Evolutionary conservation across 345 rosid species (phyloP), one percentile per base, ranked within the genome.

Genomic region (Eucalyptus grandis): DNA sequence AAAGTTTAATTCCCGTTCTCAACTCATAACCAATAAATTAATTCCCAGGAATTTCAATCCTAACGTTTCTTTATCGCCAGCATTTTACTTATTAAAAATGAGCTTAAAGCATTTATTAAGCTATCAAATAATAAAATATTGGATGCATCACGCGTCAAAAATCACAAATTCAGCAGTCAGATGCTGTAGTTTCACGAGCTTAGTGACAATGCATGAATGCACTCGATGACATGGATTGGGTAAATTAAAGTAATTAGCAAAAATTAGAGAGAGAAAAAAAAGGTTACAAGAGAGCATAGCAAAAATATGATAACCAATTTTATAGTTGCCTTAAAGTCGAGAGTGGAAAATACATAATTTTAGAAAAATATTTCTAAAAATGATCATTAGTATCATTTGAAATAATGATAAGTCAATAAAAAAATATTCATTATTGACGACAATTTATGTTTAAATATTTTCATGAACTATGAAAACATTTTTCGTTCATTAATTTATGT

Each of bases 351-450:
- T 22, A 9, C 6, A 24, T 56, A 22, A 56, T 56, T 56, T 56
- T 22, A 56, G 12, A 56, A 56, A 56, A 4, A 56, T 9, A 22
- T 56, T 24, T 56, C 3, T 56, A 21, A 56, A 53, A 56, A 0
- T 9, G 13, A 24, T 22, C 12, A 0, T 24, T 9, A 13, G 30
- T 22, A 0, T 56, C 1, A 1, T 24, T 56, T 56, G 62, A 56
- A 56, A 56, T 24, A 24, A 56, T 56, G 12, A 53, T 53, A 19
- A 56, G 13, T 24, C 27, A 56, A 56, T 22, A 0, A 22, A 54
- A 56, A 56, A 22, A 56, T 56, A 22, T 56, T 9, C 1, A 5
- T 56, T 22, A 56, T 24, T 24, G 6, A 10, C 6, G 5, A 56
- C 0, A 10, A 56, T 56, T 24, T 22, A 56, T 24, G 13, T 56